These are phyloP conservation scores for Beauveria asiatica DNA, from an alignment of 2,329 filamentous ascomycete species.

Conservation along the genomic window DNA sequence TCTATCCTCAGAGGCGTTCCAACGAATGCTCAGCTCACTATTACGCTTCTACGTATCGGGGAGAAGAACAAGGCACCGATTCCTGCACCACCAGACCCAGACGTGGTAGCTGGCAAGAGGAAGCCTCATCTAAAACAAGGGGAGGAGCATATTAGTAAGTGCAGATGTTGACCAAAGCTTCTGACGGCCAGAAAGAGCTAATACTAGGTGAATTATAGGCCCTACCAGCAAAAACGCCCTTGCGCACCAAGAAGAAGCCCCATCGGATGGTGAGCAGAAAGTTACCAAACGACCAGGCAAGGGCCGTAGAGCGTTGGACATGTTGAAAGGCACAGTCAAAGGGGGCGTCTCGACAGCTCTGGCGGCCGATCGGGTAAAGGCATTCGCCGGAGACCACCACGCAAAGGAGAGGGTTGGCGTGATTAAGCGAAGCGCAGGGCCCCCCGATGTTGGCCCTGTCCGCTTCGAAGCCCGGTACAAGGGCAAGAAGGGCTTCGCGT, in stretches of 20 bases:
- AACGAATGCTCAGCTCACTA: constrained; percentile 74
- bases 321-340: constrained; percentile 63
- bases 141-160: neutral
- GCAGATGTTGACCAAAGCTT: neutral
- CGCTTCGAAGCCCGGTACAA: constrained; percentile 66
- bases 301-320: constrained; percentile 16
- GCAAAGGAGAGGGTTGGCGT: constrained; percentile 67
- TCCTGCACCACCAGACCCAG: constrained; percentile 42
- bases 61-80: constrained; percentile 74
- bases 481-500: constrained; percentile 64
- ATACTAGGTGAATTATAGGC: neutral
- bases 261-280: neutral
- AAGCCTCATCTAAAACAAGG: neutral
- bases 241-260: neutral
- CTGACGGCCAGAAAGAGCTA: neutral
- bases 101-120: neutral
- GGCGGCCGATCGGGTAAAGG: constrained; percentile 62
- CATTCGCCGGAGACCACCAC: constrained; percentile 45
- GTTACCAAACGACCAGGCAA: neutral
- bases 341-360: constrained; percentile 65
- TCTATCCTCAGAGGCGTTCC: constrained; percentile 74
- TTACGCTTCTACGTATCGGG: constrained; percentile 73
- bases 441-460: constrained; percentile 47
- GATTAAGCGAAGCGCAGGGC: constrained; percentile 42
- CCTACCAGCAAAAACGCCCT: neutral